These are phyloP conservation scores for Pleurostoma richardsiae DNA, from an alignment of 2,329 filamentous ascomycete species.

Conservation along the genomic window DNA sequence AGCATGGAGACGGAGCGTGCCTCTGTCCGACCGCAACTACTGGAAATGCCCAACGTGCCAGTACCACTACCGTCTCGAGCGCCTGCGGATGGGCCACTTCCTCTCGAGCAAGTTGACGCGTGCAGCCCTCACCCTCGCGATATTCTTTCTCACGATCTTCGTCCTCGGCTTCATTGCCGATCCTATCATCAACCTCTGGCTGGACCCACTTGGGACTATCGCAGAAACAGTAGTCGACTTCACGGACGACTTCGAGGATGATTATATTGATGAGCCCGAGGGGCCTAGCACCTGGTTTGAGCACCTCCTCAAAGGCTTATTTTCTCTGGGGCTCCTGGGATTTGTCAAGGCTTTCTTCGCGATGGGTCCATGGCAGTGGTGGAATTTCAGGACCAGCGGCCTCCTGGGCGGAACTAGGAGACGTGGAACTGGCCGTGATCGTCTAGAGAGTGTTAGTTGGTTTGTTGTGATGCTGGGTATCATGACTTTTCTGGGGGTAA, in stretches of 20 bases:
- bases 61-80: constrained; percentile 74
- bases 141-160: constrained; percentile 72
- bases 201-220: constrained; percentile 68
- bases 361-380: constrained; percentile 72
- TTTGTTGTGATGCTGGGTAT: constrained; percentile 75
- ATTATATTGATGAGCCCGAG: constrained; percentile 35
- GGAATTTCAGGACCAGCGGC: constrained; percentile 59
- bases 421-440: constrained; percentile 65
- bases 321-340: constrained; percentile 83
- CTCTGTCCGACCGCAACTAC: constrained; percentile 61
- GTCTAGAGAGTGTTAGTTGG: constrained; percentile 75
- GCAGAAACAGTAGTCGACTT: constrained; percentile 43
- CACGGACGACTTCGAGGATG: constrained; percentile 30
- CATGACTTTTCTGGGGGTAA: constrained; percentile 70
- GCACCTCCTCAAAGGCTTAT: constrained; percentile 85
- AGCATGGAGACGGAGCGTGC: constrained; percentile 73
- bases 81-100: constrained; percentile 69
- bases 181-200: constrained; percentile 83
- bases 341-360: constrained; percentile 76
- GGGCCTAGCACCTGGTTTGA: constrained; percentile 63
- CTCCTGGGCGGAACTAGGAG: constrained; percentile 48
- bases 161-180: constrained; percentile 87
- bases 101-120: constrained; percentile 64
- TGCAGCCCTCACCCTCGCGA: constrained; percentile 62
- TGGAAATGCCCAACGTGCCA: constrained; percentile 86